These are phyloP conservation scores for Harringtonia lauricola DNA, from an alignment of 2,329 filamentous ascomycete species.

Conservation along the genomic window DNA sequence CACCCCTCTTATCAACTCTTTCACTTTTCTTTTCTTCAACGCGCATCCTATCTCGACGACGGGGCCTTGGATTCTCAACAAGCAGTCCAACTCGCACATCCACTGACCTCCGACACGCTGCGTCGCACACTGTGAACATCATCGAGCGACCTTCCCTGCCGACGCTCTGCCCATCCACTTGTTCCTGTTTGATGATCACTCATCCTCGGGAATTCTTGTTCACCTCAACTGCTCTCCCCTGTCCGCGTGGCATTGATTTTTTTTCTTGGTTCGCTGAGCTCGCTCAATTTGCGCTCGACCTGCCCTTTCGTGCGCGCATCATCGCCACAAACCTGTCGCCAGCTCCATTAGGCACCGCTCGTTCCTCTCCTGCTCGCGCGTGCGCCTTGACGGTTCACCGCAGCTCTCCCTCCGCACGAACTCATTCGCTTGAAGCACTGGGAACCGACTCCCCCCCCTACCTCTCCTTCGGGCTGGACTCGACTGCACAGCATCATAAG, in stretches of 20 bases:
- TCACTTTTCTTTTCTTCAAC: neutral
- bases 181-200: conserved; percentile 20
- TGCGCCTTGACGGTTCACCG: conserved; percentile 15
- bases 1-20: neutral
- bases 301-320: neutral
- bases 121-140: conserved; percentile 22
- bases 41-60: conserved; percentile 12
- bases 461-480: conserved; percentile 22
- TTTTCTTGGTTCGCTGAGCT: neutral
- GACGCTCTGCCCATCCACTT: conserved; percentile 12
- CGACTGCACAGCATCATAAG: conserved; percentile 9
- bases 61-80: conserved; percentile 5
- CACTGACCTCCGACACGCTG: conserved; percentile 21
- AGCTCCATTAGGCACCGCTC: neutral
- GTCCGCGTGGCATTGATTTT: neutral
- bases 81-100: conserved; percentile 8
- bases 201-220: conserved; percentile 19
- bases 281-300: neutral
- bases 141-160: conserved; percentile 14
- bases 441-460: no score
- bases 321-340: neutral
- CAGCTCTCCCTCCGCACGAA: neutral
- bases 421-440: conserved; percentile 18
- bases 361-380: conserved; percentile 6
- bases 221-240: neutral